Conservation (phyloP, 2,329 filamentous ascomycete species). For the Botrytis deweyae region DNA sequence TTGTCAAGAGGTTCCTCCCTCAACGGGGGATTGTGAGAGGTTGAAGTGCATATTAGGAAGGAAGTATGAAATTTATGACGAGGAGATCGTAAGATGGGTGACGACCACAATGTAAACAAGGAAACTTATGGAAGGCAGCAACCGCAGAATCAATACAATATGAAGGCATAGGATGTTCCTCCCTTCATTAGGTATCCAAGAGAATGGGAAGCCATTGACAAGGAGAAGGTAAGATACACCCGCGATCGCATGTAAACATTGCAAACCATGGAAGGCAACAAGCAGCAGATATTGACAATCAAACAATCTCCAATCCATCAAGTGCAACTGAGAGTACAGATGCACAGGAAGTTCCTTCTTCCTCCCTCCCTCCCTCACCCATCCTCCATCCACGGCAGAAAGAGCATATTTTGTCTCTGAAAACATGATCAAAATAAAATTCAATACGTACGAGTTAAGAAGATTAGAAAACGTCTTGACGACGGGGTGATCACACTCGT, state of each 20-base stretch:
- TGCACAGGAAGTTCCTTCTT: not conserved
- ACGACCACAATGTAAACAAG: not conserved
- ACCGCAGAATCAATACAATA: not conserved
- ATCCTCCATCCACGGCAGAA: not conserved
- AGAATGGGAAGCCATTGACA: not conserved
- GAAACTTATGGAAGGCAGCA: not conserved
- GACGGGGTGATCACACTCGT: constrained; percentile 48
- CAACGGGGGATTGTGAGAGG: not conserved
- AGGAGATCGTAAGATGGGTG: not conserved
- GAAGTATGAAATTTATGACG: not conserved
- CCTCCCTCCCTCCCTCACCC: not conserved
- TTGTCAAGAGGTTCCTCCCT: not conserved
- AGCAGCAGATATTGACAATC: not conserved
- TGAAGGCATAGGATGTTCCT: not conserved
- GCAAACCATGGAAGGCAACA: not conserved
- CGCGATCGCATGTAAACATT: not conserved
- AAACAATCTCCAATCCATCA: not conserved
- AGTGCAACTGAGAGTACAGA: not conserved
- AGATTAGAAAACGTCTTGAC: constrained; percentile 99
- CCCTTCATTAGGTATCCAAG: not conserved
- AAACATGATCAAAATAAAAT: not conserved
- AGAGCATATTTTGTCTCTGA: not conserved
- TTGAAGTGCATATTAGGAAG: constrained; percentile 6
- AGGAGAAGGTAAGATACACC: not conserved
- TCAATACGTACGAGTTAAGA: constrained; percentile 79